These are phyloP conservation scores for Metschnikowia henanensis DNA, from an alignment of 805 yeast species.

Conservation along the genomic window DNA sequence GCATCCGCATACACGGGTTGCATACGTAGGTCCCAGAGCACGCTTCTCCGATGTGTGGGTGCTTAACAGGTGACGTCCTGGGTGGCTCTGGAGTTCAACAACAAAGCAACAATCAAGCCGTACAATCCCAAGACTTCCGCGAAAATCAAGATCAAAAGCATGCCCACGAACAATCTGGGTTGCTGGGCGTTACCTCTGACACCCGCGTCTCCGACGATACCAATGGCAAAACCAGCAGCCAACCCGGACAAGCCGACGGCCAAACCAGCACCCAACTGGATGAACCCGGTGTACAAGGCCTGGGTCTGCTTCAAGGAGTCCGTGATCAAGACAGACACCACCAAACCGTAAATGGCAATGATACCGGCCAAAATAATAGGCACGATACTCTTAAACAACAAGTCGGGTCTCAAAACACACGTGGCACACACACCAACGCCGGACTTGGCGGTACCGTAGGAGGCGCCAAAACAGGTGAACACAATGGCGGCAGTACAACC, in stretches of 20 bases:
- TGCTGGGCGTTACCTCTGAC: constrained; percentile 98
- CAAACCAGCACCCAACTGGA: constrained; percentile 97
- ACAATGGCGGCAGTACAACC: constrained; percentile 99
- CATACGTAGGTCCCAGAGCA: background rate
- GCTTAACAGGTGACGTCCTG: constrained; percentile 82
- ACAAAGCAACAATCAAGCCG: constrained; percentile 96
- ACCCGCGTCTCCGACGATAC: constrained; percentile 99
- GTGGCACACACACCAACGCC: constrained; percentile 99
- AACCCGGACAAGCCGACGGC: constrained; percentile 96
- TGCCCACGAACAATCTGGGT: constrained; percentile 97
- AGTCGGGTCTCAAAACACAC: constrained; percentile 95
- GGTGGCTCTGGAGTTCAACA: constrained; percentile 96
- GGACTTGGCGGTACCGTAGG: constrained; percentile 98
- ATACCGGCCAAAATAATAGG: constrained; percentile 99
- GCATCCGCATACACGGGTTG: background rate
- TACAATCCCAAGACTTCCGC: constrained; percentile 98
- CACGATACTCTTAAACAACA: constrained; percentile 87
- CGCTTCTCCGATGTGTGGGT: background rate
- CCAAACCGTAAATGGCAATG: constrained; percentile 97
- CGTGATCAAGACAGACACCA: constrained; percentile 92
- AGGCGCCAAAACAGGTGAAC: constrained; percentile 98
- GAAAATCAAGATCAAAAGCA: constrained; percentile 97
- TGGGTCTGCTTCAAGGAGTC: constrained; percentile 86
- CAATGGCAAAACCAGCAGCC: constrained; percentile 99
- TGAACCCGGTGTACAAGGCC: constrained; percentile 92